phyloP scores from a whole-genome alignment of 2,329 filamentous ascomycete genomes.

The Xylogone sp. region DNA sequence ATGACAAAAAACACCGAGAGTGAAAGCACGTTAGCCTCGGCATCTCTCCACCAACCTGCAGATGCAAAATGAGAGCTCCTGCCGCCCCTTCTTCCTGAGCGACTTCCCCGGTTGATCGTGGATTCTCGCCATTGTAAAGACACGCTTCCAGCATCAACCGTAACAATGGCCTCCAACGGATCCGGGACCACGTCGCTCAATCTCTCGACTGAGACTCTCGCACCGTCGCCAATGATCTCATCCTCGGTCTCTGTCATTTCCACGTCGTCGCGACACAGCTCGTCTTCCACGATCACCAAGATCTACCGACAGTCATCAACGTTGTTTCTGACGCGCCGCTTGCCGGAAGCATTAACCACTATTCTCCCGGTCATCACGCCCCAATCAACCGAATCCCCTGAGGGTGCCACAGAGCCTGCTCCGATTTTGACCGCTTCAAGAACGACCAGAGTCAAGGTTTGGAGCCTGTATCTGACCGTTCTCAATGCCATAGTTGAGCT shows the following conservation, averaged over 20 bases:
- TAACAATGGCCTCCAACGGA: slow-evolving; percentile 22
- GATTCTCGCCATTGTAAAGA: background rate
- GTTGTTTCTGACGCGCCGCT: slow-evolving; percentile 87
- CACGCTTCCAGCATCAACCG: background rate
- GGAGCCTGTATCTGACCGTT: slow-evolving; percentile 94
- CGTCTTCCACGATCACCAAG: slow-evolving; percentile 74
- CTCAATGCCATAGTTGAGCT: slow-evolving; percentile 88
- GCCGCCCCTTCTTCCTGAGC: background rate
- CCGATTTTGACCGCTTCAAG: slow-evolving; percentile 77
- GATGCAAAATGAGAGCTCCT: background rate
- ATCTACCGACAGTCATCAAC: slow-evolving; percentile 92
- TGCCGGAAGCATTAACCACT: slow-evolving; percentile 84
- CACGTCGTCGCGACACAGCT: slow-evolving; percentile 55
- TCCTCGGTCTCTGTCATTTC: slow-evolving; percentile 68
- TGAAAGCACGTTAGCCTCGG: background rate
- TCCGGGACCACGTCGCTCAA: slow-evolving; percentile 22
- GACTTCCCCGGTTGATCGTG: background rate
- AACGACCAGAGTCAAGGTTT: slow-evolving; percentile 87
- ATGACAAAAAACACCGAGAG: background rate
- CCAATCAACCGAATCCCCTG: slow-evolving; percentile 26
- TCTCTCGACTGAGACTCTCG: slow-evolving; percentile 37
- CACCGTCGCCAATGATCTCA: slow-evolving; percentile 55
- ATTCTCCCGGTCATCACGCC: slow-evolving; percentile 77
- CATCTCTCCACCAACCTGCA: background rate
- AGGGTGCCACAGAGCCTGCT: slow-evolving; percentile 39